Evolutionary conservation across 305 asterid species (phyloP), one percentile per base, ranked within the genome.

Genomic region (Fraxinus platypoda): DNA sequence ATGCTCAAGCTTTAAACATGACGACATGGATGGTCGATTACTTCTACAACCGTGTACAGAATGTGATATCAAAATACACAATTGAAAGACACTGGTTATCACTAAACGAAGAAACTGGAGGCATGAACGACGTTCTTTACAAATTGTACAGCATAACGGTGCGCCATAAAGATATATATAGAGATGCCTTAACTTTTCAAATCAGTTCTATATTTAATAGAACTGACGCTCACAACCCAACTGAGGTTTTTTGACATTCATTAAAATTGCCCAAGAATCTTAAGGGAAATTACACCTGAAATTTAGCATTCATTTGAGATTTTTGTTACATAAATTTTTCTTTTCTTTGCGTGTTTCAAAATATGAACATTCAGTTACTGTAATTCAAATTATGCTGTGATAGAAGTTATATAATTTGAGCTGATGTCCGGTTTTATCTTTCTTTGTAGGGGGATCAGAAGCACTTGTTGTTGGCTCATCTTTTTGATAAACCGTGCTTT

Each of bases 91-190:
- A 95, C 21, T 95, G 95, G 93, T 13, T 64, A 3, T 84, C 94
- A 5, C 81, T 94, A 68, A 95, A 95, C 23, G 98, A 94, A 86
- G 99, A 95, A 88, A 84, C 91, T 9, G 98, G 98, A 57, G 99
- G 99, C 88, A 95, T 95, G 99, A 95, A 95, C 66, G 99, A 95
- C 43, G 91, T 92, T 46, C 97, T 95, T 57, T 95, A 95, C 88
- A 89, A 77, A 84, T 75, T 95, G 59, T 91, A 91, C 90, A 85
- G 82, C 79, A 82, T 94, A 80, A 94, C 98, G 90, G 99, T 95
- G 83, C 0, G 84, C 54, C 28, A 4, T 57, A 64, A 25, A 13
- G 30, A 59, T 68, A 15, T 35, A 17, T 3, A 8, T 34, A 17
- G 41, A 33, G 41, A 19, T 78, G 25, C 75, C n/a, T 3, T 35